A percentile compares a stretch with the other conserved stretches of the same genome.
Evolutionary conservation across 768 basidiomycete species (phyloP).

Genomic region (Ramaria rubella): DNA sequence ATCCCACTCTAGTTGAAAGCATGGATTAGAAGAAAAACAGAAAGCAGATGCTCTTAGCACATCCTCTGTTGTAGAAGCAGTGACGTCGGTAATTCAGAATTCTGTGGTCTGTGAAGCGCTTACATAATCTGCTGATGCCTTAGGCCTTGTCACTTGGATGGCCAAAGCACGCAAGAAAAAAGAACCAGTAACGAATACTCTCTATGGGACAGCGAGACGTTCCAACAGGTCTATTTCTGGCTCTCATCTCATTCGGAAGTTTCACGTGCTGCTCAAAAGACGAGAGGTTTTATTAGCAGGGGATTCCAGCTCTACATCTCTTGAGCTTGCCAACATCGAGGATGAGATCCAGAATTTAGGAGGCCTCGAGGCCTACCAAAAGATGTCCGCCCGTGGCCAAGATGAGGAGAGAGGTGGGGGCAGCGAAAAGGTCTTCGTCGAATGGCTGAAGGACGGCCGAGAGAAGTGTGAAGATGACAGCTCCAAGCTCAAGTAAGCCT

Average conservation of each 20-base stretch:
- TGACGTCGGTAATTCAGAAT: background rate
- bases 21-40: too few relatives aligned
- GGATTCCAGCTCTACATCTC: background rate
- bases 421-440: conserved; percentile 71
- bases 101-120: background rate
- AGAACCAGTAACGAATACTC: conserved; percentile 33
- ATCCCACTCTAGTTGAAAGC: background rate
- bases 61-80: background rate
- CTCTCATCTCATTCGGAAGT: conserved; percentile 68
- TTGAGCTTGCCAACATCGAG: conserved; percentile 47
- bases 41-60: too few relatives aligned
- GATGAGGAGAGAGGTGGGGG: conserved; percentile 79
- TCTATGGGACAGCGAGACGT: conserved; percentile 13
- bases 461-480: conserved; percentile 25
- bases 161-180: conserved; percentile 40
- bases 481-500: background rate
- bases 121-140: too few relatives aligned
- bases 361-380: conserved; percentile 75
- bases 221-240: conserved; percentile 56
- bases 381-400: conserved; percentile 78
- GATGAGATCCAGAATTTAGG: conserved; percentile 62
- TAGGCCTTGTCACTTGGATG: too few relatives aligned
- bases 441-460: conserved; percentile 48
- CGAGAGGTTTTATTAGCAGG: conserved; percentile 40
- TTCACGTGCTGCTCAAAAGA: conserved; percentile 73